Evolutionary conservation across 2,329 filamentous ascomycete species (phyloP).

Genomic region (Leptographium flavum): DNA sequence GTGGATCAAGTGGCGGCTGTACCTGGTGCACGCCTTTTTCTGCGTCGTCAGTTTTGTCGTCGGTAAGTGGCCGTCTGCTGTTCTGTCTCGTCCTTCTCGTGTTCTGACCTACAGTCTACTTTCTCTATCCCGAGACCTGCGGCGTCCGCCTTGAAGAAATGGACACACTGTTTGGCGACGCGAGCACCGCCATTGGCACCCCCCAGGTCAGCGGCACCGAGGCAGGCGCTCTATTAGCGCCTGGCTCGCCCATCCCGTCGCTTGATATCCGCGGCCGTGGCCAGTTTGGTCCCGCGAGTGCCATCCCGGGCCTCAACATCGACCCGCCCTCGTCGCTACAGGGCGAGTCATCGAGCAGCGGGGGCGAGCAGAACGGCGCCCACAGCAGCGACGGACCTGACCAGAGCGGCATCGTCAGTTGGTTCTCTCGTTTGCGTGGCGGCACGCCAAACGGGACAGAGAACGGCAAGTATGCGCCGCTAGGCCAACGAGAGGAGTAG

Average conservation of each 20-base stretch:
- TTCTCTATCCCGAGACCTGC: constrained; percentile 93
- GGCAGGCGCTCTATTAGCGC: constrained; percentile 66
- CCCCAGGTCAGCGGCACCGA: constrained; percentile 59
- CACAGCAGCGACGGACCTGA: constrained; percentile 7
- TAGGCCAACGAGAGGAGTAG: constrained; percentile 26
- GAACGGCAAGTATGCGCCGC: constrained; percentile 23
- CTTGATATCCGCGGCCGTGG: constrained; percentile 51
- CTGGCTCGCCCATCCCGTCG: constrained; percentile 66
- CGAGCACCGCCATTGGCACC: constrained; percentile 66
- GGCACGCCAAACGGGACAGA: constrained; percentile 16
- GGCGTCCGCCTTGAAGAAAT: constrained; percentile 94
- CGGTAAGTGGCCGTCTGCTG: constrained; percentile 79
- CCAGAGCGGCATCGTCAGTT: constrained; percentile 33
- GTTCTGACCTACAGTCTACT: constrained; percentile 55
- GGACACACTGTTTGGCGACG: constrained; percentile 87
- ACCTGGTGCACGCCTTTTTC: constrained; percentile 92
- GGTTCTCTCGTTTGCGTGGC: constrained; percentile 29
- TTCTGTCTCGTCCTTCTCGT: not conserved
- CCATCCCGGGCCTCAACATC: constrained; percentile 70
- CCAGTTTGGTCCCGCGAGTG: constrained; percentile 43
- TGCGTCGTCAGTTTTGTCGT: constrained; percentile 91
- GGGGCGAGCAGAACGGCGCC: not conserved
- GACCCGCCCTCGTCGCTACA: constrained; percentile 55
- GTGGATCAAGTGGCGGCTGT: constrained; percentile 83
- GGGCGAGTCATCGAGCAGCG: constrained; percentile 22